A percentile compares a stretch with the other conserved stretches of the same genome.
These are phyloP conservation scores for Borovskyia barvae DNA, from an alignment of 208 protist genomes.

Conservation along the genomic window DNA sequence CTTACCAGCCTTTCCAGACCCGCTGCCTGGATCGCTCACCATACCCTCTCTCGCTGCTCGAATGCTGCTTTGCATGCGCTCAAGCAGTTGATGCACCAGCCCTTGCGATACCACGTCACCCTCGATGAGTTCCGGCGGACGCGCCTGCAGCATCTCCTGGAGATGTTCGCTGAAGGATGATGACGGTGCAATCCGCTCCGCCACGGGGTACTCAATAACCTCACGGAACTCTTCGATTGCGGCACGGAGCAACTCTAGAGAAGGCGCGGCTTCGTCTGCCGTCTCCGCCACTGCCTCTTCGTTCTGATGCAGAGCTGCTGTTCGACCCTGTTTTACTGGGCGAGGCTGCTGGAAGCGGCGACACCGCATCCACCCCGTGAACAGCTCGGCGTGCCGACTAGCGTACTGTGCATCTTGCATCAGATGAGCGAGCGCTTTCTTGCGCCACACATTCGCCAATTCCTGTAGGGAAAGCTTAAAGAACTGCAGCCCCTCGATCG, in stretches of 20 bases:
- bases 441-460: conserved; percentile 89
- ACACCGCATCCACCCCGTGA: conserved; percentile 45
- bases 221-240: conserved; percentile 81
- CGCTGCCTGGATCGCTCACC: background rate
- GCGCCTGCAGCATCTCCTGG: conserved; percentile 29
- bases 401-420: conserved; percentile 55
- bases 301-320: conserved; percentile 4
- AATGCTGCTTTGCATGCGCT: conserved; percentile 33
- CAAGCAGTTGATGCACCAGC: conserved; percentile 36
- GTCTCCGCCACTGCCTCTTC: background rate
- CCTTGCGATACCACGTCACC: conserved; percentile 31
- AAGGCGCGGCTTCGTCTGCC: conserved; percentile 16
- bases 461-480: conserved; percentile 91
- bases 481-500: conserved; percentile 80
- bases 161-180: conserved; percentile 61
- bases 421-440: conserved; percentile 74
- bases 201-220: conserved; percentile 58
- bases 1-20: background rate
- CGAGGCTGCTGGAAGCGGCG: conserved; percentile 44
- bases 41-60: conserved; percentile 9
- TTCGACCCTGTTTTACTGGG: background rate
- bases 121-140: conserved; percentile 38
- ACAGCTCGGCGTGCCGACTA: conserved; percentile 39
- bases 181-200: conserved; percentile 27
- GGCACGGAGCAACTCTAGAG: conserved; percentile 28